Evolutionary conservation across 768 basidiomycete genomes (phyloP).

Genomic region (Pleurotus eryngii): DNA sequence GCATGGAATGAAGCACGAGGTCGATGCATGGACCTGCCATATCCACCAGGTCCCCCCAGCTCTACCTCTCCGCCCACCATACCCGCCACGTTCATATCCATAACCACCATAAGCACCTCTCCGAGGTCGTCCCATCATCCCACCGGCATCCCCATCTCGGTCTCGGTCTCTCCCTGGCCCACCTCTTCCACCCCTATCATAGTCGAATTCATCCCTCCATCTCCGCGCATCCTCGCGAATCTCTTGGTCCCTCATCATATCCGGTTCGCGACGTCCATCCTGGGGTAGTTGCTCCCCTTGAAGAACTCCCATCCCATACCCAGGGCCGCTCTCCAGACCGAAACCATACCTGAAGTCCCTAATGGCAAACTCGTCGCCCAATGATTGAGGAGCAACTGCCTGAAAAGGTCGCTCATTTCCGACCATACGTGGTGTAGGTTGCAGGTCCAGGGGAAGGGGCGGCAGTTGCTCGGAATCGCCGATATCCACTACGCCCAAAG

Average conservation of each 20-base stretch:
- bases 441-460: slow-evolving; percentile 6
- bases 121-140: slow-evolving; percentile 20
- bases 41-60: slow-evolving; percentile 26
- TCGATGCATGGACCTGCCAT: slow-evolving; percentile 34
- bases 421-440: slow-evolving; percentile 1
- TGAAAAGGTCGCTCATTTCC: neutral
- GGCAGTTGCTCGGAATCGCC: neutral
- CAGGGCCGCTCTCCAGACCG: slow-evolving; percentile 38
- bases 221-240: slow-evolving; percentile 10
- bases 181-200: slow-evolving; percentile 7
- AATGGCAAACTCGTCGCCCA: slow-evolving; percentile 47
- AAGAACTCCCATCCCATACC: slow-evolving; percentile 25
- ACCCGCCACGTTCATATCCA: slow-evolving; percentile 31
- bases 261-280: slow-evolving; percentile 8
- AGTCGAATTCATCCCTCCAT: slow-evolving; percentile 9
- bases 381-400: neutral
- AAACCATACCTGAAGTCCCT: slow-evolving; percentile 66
- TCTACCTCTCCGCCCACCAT: slow-evolving; percentile 21
- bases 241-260: slow-evolving; percentile 18
- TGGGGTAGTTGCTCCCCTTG: slow-evolving; percentile 24
- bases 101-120: slow-evolving; percentile 22
- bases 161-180: slow-evolving; percentile 11
- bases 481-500: no score
- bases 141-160: slow-evolving; percentile 29
- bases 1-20: slow-evolving; percentile 20